phyloP scores from a whole-genome alignment of 495 filamentous ascomycete genomes.

The Achaetomiella virescens region DNA sequence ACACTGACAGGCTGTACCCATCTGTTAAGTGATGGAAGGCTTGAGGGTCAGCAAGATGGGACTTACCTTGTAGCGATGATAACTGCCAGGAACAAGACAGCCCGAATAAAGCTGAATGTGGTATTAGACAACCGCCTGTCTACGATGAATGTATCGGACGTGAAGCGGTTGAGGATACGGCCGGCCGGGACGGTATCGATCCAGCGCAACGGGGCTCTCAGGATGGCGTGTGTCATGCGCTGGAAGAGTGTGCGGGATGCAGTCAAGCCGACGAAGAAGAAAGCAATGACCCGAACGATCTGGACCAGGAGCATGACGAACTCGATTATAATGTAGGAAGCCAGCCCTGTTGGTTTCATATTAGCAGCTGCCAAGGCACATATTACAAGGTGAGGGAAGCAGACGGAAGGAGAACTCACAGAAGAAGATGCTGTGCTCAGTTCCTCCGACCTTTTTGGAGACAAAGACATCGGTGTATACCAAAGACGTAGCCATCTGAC shows the following conservation, averaged over 20 bases:
- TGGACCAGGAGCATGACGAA: constrained; percentile 25
- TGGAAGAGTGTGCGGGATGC: constrained; percentile 37
- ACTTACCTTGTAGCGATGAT: constrained; percentile 25
- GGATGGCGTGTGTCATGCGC: constrained; percentile 34
- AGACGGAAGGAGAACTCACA: constrained; percentile 4
- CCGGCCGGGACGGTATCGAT: constrained; percentile 47
- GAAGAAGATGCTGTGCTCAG: constrained; percentile 13
- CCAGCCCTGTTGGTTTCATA: constrained; percentile 12
- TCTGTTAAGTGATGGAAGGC: background rate
- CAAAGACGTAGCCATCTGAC: background rate
- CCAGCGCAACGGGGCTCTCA: constrained; percentile 45
- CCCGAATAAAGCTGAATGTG: constrained; percentile 13
- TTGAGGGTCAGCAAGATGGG: background rate
- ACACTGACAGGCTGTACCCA: constrained; percentile 15
- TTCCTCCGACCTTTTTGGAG: background rate
- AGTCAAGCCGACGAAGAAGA: constrained; percentile 28
- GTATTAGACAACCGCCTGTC: constrained; percentile 30
- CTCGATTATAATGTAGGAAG: constrained; percentile 23
- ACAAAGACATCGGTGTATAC: constrained; percentile 2
- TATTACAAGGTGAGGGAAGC: background rate
- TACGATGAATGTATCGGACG: constrained; percentile 38
- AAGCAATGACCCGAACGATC: constrained; percentile 23
- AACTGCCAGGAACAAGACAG: constrained; percentile 13
- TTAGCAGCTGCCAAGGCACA: constrained; percentile 7
- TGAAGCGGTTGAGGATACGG: constrained; percentile 47